Base-by-base conservation (phyloP, 768 basidiomycete species). In the Pleurotus tuoliensis region DNA sequence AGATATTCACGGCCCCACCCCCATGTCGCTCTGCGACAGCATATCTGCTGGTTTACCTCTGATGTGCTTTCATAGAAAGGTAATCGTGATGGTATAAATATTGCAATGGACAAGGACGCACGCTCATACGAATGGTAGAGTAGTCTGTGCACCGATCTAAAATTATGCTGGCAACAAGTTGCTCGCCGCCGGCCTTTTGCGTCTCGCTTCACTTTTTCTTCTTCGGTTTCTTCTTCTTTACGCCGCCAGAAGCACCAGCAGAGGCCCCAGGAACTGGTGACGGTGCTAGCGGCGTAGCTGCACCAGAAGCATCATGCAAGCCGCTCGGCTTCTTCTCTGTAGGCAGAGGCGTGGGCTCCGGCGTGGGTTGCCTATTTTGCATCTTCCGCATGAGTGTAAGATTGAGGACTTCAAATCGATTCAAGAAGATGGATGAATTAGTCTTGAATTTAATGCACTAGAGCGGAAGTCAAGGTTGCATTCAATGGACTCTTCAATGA, bases 361-460 rank as follows among this genome's bases (percentile, higher is more conserved):
- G 71, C 49, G 70, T 69, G 2, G 71, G 71, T 55, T 69, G 77
- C 13, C 67, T 78, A 64, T 94, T 92, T 66, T 85, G 88, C 87
- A 94, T 93, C 73, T 88, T 90, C 64, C 87, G 82, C 77, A 93
- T 89, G 52, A 97, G 76, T 5, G 88, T 84, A 43, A 90, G 80
- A 67, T 96, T 97, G 59, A 98, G 80, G 5, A 87, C 81, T 71
- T 98, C 94, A 74, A 98, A 98, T 62, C 95, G 90, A 78, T 98
- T 97, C 61, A 98, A 86, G 73, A 92, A 93, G 67, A 96, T 87
- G 50, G 91, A 92, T 2, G 94, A 97, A 63, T 88, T 86, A 1
- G 95, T 96, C 71, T 95, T 94, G 79, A 96, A 98, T 71, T 95
- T 97, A 63, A 98, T 79, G 69, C 94, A 96, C 96, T 98, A 54